Percentiles rank a stretch among this genome's conserved stretches.
Conservation (phyloP, 345 rosid genomes). For the Gossypium raimondii region DNA sequence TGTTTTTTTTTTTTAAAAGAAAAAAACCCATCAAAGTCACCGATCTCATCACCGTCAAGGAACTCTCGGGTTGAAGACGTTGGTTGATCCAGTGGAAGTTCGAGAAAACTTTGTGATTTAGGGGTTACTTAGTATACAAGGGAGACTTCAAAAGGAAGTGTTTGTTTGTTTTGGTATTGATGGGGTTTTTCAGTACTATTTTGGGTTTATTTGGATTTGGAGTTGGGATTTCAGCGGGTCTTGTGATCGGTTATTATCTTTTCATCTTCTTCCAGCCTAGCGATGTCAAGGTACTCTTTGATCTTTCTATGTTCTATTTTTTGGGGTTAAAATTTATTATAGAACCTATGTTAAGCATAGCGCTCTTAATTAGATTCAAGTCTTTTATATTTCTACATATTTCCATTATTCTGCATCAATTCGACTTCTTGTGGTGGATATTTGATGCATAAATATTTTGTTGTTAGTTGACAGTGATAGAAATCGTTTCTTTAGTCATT, state of each 20-base stretch:
- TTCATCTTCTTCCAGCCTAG: slow-evolving; percentile 73
- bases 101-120: background rate
- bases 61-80: slow-evolving; percentile 10
- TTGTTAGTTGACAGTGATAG: background rate
- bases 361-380: background rate
- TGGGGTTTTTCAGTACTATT: slow-evolving; percentile 73
- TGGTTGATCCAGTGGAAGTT: too few relatives aligned
- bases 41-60: slow-evolving; percentile 41
- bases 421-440: background rate
- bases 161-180: slow-evolving; percentile 13
- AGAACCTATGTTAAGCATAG: background rate
- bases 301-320: background rate
- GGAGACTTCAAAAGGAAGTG: background rate
- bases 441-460: background rate
- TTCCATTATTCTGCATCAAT: background rate
- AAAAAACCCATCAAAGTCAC: slow-evolving; percentile 39
- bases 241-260: slow-evolving; percentile 64
- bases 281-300: slow-evolving; percentile 59
- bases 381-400: background rate
- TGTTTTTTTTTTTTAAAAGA: background rate
- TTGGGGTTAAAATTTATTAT: background rate
- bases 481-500: background rate
- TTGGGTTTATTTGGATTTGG: slow-evolving; percentile 86
- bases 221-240: slow-evolving; percentile 71
- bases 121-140: background rate